Evolutionary conservation across 2,329 filamentous ascomycete genomes (phyloP).

Genomic region (Penicillium carneum): DNA sequence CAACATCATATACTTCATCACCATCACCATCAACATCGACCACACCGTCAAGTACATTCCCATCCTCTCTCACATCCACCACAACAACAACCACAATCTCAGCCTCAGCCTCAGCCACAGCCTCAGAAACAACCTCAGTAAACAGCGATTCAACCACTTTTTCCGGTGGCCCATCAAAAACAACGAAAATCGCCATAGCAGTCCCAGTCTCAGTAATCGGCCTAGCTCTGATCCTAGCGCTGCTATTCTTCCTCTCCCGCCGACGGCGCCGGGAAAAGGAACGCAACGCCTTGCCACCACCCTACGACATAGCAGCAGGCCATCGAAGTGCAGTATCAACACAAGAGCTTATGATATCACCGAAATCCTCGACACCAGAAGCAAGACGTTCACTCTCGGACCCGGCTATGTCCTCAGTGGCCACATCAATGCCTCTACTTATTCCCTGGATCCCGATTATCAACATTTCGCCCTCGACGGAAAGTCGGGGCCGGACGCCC

Average conservation of each 20-base stretch:
- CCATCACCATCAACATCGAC: neutral
- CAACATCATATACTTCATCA: neutral
- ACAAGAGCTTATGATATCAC: slow-evolving; percentile 22
- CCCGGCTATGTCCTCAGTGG: neutral
- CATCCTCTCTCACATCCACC: neutral
- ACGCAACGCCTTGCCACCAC: slow-evolving; percentile 8
- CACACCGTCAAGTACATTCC: neutral
- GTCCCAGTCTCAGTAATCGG: slow-evolving; percentile 44
- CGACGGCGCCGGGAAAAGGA: slow-evolving; percentile 29
- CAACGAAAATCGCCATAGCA: slow-evolving; percentile 44
- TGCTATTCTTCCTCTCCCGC: slow-evolving; percentile 39
- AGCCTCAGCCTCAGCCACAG: neutral
- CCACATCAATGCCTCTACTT: neutral
- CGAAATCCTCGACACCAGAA: slow-evolving; percentile 3
- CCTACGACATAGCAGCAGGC: slow-evolving; percentile 21
- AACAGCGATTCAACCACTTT: slow-evolving; percentile 5
- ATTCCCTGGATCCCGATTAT: slow-evolving; percentile 19
- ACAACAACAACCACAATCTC: neutral
- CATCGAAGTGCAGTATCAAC: slow-evolving; percentile 23
- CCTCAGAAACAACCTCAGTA: slow-evolving; percentile 2
- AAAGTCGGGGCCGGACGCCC: slow-evolving; percentile 3
- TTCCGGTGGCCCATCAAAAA: slow-evolving; percentile 27
- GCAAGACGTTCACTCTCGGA: neutral
- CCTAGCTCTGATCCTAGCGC: slow-evolving; percentile 33
- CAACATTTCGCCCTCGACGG: slow-evolving; percentile 9